phyloP scores from a whole-genome alignment of 495 filamentous ascomycete genomes.

The Aspergillus heteromorphus region DNA sequence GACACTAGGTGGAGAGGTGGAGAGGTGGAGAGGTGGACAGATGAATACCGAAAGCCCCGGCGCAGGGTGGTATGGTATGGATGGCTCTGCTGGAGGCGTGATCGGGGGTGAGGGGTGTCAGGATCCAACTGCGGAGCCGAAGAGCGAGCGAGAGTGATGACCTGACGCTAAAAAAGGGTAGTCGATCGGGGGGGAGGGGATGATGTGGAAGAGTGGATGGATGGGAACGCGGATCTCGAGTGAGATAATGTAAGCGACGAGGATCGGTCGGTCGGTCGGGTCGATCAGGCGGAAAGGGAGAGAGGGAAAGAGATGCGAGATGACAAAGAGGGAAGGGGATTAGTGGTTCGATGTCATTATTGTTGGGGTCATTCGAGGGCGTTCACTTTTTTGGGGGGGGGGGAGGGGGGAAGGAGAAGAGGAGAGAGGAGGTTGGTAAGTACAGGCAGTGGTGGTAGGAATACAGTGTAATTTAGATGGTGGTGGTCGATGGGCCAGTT shows the following conservation, averaged over 20 bases:
- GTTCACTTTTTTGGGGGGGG: not conserved
- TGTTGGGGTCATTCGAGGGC: not conserved
- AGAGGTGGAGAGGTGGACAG: too few relatives aligned
- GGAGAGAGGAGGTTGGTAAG: not conserved
- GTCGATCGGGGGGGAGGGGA: slow-evolving; percentile 22
- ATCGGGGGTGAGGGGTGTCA: slow-evolving; percentile 20
- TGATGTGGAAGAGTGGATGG: slow-evolving; percentile 24
- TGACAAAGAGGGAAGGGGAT: not conserved
- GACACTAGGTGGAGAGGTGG: too few relatives aligned
- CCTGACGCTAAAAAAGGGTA: slow-evolving; percentile 26
- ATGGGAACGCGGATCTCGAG: slow-evolving; percentile 21
- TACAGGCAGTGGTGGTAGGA: not conserved
- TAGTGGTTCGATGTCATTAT: not conserved
- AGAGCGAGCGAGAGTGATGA: slow-evolving; percentile 22
- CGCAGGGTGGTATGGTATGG: slow-evolving; percentile 5
- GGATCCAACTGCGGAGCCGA: slow-evolving; percentile 23
- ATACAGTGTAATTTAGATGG: not conserved
- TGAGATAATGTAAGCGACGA: slow-evolving; percentile 25
- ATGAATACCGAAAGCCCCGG: slow-evolving; percentile 4
- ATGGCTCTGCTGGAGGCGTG: slow-evolving; percentile 2
- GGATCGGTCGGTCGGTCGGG: slow-evolving; percentile 2
- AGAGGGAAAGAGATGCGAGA: not conserved
- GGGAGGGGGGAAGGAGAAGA: not conserved
- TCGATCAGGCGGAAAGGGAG: slow-evolving; percentile 8
- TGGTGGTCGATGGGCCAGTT: not conserved